These are phyloP conservation scores for Coccomyxa subellipsoidea DNA, from an alignment of 163 green algal genomes.

Conservation along the genomic window DNA sequence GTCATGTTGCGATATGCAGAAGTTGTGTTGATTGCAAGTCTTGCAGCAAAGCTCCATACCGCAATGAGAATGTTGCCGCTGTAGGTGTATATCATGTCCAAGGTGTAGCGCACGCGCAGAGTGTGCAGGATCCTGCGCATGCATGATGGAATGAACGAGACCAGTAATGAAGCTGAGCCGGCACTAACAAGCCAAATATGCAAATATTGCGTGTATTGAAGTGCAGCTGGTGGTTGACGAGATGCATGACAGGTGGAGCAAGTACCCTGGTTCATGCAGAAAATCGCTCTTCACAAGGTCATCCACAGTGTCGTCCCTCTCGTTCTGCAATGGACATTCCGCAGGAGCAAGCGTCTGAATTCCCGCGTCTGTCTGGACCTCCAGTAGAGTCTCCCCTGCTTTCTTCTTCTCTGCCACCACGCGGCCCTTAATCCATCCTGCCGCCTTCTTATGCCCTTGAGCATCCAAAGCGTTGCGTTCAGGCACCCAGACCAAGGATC, in stretches of 20 bases:
- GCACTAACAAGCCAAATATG: no score
- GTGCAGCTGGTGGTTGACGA: not conserved
- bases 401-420: slow-evolving; percentile 11
- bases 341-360: not conserved
- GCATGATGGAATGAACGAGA: no score
- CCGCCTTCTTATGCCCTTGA: slow-evolving; percentile 11
- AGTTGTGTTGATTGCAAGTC: not conserved
- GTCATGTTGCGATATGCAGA: no score
- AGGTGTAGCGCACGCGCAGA: slow-evolving; percentile 64
- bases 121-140: slow-evolving; percentile 58
- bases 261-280: slow-evolving; percentile 88
- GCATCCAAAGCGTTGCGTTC: not conserved
- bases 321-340: slow-evolving; percentile 43
- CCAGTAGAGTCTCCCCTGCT: not conserved
- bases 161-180: no score
- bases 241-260: not conserved
- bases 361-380: slow-evolving; percentile 30
- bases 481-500: slow-evolving; percentile 13
- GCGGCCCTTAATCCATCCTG: slow-evolving; percentile 27
- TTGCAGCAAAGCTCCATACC: slow-evolving; percentile 36
- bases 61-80: slow-evolving; percentile 98
- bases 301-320: slow-evolving; percentile 60
- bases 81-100: slow-evolving; percentile 85
- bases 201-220: no score
- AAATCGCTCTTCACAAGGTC: slow-evolving; percentile 71